Percentiles rank a stretch among this genome's conserved stretches.
Conservation (phyloP, 2,329 filamentous ascomycete species). For the Alternaria novae-zelandiae region DNA sequence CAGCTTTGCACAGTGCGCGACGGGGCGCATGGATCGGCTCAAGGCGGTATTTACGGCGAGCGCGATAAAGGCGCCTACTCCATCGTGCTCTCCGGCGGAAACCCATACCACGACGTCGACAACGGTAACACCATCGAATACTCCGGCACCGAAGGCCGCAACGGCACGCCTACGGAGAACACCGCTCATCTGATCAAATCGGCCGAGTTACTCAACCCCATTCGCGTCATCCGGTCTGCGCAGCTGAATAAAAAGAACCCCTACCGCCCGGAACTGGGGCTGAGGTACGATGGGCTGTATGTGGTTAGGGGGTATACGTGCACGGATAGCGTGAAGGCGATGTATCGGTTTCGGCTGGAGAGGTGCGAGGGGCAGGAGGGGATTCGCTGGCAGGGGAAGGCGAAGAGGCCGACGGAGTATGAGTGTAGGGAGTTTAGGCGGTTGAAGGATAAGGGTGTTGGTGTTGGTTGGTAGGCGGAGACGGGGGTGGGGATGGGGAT, state of each 20-base stretch:
- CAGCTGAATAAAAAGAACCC: slow-evolving; percentile 46
- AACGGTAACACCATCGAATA: slow-evolving; percentile 59
- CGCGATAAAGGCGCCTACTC: slow-evolving; percentile 58
- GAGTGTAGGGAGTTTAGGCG: slow-evolving; percentile 32
- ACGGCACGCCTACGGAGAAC: slow-evolving; percentile 38
- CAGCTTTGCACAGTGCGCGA: slow-evolving; percentile 59
- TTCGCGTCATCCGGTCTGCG: slow-evolving; percentile 60
- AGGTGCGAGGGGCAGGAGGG: slow-evolving; percentile 54
- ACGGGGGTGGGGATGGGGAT: not conserved
- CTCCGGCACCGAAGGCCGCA: slow-evolving; percentile 57
- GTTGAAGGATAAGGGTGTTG: slow-evolving; percentile 21
- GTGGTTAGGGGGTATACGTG: slow-evolving; percentile 50
- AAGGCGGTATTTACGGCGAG: slow-evolving; percentile 59
- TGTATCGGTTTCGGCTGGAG: slow-evolving; percentile 57
- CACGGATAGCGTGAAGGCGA: slow-evolving; percentile 50
- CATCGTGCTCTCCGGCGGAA: slow-evolving; percentile 59
- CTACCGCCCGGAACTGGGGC: slow-evolving; percentile 56
- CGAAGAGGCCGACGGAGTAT: slow-evolving; percentile 51
- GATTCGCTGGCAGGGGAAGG: slow-evolving; percentile 53
- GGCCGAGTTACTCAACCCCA: slow-evolving; percentile 37
- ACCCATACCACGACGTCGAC: slow-evolving; percentile 58
- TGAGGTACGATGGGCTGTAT: slow-evolving; percentile 67
- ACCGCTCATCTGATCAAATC: slow-evolving; percentile 56
- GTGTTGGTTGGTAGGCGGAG: slow-evolving; percentile 2
- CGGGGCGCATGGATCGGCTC: slow-evolving; percentile 59